Evolutionary conservation across 768 basidiomycete genomes (phyloP), one percentile per base, ranked within the genome.

Genomic region (Mycena rebaudengoi): DNA sequence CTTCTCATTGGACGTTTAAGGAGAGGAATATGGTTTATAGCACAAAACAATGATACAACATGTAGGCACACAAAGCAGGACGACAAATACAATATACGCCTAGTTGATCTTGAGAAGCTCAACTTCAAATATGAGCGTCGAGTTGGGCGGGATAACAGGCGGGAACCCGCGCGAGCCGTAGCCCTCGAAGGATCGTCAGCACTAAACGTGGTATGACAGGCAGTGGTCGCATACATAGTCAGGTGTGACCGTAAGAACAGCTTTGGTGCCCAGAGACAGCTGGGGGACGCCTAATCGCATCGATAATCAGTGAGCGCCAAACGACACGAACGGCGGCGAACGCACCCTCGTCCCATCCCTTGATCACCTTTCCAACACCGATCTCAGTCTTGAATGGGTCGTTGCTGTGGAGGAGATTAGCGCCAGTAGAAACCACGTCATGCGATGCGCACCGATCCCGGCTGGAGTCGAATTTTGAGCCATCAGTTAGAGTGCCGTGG

Each of bases 291-390:
- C 93, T 94, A 70, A 40, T 33, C 26, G 58, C 64, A 71, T 64
- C 62, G 66, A 73, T 73, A 62, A 64, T 57, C 68, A 65, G 58
- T 59, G 49, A 67, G 52, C n/a, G n/a, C n/a, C 40, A 20, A 45
- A 16, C 10, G 28, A 51, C 7, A n/a, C 45, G 33, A 14, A 46
- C 41, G 33, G 20, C 2, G 28, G 52, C 8, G 26, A 33, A 77
- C 83, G 69, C 67, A 90, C 95, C 94, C 75, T 95, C 92, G 71
- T 95, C 94, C 95, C 94, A 96, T 29, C 94, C 92, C 72, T 83
- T 90, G 79, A 96, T 95, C 46, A 96, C 94, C 72, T 89, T 88
- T 8, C 92, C 91, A 20, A 87, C 80, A 44, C 94, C 92, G 65
- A 95, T 94, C 72, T 85, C 71, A 4, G 91, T 92, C 64, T 76